phyloP scores from a whole-genome alignment of 805 yeast genomes.

The Candida stauntonica region DNA sequence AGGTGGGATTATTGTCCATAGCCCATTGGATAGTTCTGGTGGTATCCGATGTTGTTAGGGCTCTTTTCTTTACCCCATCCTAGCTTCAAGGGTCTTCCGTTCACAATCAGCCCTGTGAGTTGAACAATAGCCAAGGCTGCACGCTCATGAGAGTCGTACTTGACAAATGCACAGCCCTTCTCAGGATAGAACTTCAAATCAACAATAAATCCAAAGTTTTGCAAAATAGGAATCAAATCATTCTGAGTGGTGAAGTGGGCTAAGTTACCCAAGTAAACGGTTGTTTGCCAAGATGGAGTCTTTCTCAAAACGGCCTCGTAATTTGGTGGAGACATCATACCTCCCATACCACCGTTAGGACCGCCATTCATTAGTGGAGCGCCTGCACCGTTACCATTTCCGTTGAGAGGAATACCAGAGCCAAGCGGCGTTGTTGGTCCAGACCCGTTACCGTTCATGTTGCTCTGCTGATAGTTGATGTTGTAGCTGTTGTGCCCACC shows the following conservation, averaged over 20 bases:
- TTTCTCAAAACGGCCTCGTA: constrained; percentile 72
- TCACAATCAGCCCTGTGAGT: constrained; percentile 61
- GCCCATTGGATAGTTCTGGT: constrained; percentile 16
- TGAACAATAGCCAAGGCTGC: constrained; percentile 88
- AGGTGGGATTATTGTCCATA: too few relatives aligned
- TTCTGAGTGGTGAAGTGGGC: constrained; percentile 71
- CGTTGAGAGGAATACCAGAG: constrained; percentile 4
- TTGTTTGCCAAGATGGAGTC: constrained; percentile 78
- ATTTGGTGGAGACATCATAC: constrained; percentile 42
- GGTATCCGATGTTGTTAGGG: constrained; percentile 26
- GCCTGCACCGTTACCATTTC: not conserved
- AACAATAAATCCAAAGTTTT: constrained; percentile 76
- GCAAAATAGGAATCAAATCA: constrained; percentile 69
- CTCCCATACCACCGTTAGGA: not conserved
- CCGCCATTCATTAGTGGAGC: constrained; percentile 8
- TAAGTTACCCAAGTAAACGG: constrained; percentile 83
- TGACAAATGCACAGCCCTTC: constrained; percentile 84
- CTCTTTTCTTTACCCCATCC: constrained; percentile 80
- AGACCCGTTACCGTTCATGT: constrained; percentile 1
- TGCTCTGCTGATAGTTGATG: constrained; percentile 8
- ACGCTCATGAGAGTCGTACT: constrained; percentile 79
- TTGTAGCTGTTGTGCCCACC: constrained; percentile 5
- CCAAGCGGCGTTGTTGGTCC: constrained; percentile 1
- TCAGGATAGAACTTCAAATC: constrained; percentile 79
- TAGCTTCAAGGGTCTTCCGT: constrained; percentile 74